Evolutionary conservation across 805 yeast genomes (phyloP), one percentile per base, ranked within the genome.

Genomic region (Ascoidea tarda): DNA sequence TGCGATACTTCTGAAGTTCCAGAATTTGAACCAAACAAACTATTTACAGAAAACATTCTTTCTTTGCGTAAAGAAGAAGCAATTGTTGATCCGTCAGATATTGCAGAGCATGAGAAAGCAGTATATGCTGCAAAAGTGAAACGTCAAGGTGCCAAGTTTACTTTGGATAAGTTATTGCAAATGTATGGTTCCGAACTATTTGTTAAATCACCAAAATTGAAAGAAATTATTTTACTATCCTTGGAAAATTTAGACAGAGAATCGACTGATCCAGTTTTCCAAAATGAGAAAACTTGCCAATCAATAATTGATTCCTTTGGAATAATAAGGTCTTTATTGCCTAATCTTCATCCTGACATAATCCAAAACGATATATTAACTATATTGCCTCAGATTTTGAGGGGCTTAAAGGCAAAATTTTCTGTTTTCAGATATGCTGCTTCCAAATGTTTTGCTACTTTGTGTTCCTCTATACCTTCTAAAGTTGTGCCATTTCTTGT

Each of bases 1-100:
- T 96, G 90, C 38, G 99, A 91, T 63, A 88, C 96, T 0, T 79
- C 93, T 3, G 97, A 90, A 63, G 96, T 91, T 38, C 99, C 99
- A 2, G 97, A 88, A 61, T 93, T 87, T 62, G 72, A 73, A 14
- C 82, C 84, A 48, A 85, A 86, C 59, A 75, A 77, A 46, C 66
- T 68, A 12, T 70, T 74, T 53, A 72, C 66, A 16, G 79, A 77
- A 48, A 69, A 69, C 12, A 83, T 91, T 10, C 67, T 90, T 51
- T 87, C 96, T 1, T 72, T 89, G 59, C 72, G 79, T 52, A 87
- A 87, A 59, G 96, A 88, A 59, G 95, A 87, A 57, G 78, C 82
- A 1, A 73, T 73, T 50, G 66, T 79, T 1, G 83, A 79, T 55
- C 79, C 82, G 5, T 74, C 76, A 14, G 89, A 82, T 56, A 73